Conservation (phyloP, 352 stramenopile genomes). For the Pythium utonaiense region DNA sequence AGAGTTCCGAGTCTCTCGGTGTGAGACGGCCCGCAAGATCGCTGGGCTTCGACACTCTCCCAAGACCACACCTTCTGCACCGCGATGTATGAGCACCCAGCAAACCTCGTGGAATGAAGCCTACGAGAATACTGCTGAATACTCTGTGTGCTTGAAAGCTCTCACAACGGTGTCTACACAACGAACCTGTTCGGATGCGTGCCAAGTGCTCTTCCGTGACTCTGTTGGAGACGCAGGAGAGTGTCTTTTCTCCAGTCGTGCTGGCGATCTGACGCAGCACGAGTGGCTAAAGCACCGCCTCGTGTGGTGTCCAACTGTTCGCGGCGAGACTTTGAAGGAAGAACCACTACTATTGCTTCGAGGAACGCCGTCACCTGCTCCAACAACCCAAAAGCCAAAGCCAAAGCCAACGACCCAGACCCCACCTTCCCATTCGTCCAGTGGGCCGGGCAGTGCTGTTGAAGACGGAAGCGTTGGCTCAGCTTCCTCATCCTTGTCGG, state of each 20-base stretch:
- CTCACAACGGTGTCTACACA: not conserved
- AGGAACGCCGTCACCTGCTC: not conserved
- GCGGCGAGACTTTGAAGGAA: constrained; percentile 7
- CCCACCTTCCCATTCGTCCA: not conserved
- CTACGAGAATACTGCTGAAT: constrained; percentile 4
- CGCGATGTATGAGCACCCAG: constrained; percentile 10
- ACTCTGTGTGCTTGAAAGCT: constrained; percentile 3
- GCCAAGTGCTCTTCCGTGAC: constrained; percentile 14
- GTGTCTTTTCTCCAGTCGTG: constrained; percentile 13
- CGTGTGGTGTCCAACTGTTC: constrained; percentile 14
- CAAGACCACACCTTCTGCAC: not conserved
- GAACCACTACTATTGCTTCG: constrained; percentile 10
- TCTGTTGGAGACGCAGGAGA: constrained; percentile 11
- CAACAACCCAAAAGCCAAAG: constrained; percentile 13
- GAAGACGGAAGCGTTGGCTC: not conserved
- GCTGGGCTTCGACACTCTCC: constrained; percentile 5
- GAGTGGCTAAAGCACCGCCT: constrained; percentile 22
- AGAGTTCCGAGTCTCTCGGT: constrained; percentile 8
- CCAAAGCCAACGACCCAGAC: not conserved
- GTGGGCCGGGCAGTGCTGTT: not conserved
- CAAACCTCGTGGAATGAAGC: constrained; percentile 10
- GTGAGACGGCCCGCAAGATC: constrained; percentile 4
- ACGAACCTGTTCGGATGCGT: constrained; percentile 10
- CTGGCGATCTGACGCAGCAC: constrained; percentile 14
- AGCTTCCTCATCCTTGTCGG: not conserved